phyloP scores from a whole-genome alignment of 75 land plant species.

The Cupressus sempervirens region DNA sequence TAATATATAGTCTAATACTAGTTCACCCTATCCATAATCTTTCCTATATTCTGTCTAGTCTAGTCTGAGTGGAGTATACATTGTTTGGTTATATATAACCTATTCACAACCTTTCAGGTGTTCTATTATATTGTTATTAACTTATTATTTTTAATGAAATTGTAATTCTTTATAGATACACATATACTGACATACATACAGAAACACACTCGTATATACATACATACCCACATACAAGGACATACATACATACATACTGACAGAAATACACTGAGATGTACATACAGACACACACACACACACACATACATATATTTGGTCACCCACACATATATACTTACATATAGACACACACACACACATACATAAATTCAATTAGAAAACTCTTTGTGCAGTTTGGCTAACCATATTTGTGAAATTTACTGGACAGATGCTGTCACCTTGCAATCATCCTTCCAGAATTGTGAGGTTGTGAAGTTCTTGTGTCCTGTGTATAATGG shows the following conservation, averaged over 20 bases:
- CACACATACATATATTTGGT: too few relatives aligned
- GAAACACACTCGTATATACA: too few relatives aligned
- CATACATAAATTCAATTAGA: too few relatives aligned
- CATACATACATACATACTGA: too few relatives aligned
- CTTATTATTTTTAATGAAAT: background rate
- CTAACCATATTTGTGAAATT: background rate
- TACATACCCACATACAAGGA: too few relatives aligned
- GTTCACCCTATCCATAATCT: background rate
- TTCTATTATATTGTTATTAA: background rate
- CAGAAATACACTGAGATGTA: too few relatives aligned
- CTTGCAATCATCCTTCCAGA: conserved; percentile 22
- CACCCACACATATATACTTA: too few relatives aligned
- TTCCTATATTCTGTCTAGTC: background rate
- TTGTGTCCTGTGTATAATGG: conserved; percentile 13
- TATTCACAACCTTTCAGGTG: background rate
- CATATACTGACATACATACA: too few relatives aligned
- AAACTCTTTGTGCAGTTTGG: background rate
- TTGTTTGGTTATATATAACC: background rate
- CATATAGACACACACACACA: too few relatives aligned
- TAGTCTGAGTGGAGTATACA: background rate
- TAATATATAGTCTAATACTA: background rate
- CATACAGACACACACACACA: too few relatives aligned
- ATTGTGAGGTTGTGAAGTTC: conserved; percentile 4
- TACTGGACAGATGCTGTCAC: conserved; percentile 34
- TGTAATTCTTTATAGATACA: too few relatives aligned